These are phyloP conservation scores for Eragrostis nindensis DNA, from an alignment of 176 grass and related monocot genomes.

Conservation along the genomic window DNA sequence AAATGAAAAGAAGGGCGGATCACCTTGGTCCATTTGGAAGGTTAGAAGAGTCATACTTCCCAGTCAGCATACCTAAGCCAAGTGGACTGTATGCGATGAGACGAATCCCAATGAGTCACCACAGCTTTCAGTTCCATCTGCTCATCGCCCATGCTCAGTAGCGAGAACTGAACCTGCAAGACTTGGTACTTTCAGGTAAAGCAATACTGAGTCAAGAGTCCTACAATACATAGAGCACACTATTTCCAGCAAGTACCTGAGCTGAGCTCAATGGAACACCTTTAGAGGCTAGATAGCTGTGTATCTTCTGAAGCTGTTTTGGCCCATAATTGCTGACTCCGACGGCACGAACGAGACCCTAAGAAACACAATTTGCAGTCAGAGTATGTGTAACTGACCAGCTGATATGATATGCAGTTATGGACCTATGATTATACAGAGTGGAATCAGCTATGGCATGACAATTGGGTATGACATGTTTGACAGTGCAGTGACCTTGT, in stretches of 20 bases:
- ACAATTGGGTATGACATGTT: slow-evolving; percentile 24
- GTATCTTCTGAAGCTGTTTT: slow-evolving; percentile 89
- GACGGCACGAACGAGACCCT: slow-evolving; percentile 87
- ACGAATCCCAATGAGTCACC: slow-evolving; percentile 76
- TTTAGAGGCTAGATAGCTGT: slow-evolving; percentile 67
- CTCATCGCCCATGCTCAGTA: slow-evolving; percentile 78
- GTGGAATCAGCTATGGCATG: slow-evolving; percentile 8
- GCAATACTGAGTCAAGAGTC: neutral
- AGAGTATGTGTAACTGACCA: neutral
- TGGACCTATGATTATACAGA: neutral
- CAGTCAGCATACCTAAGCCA: slow-evolving; percentile 82
- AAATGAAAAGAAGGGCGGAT: neutral
- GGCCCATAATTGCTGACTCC: slow-evolving; percentile 97
- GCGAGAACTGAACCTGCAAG: slow-evolving; percentile 85
- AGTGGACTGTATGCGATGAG: slow-evolving; percentile 92
- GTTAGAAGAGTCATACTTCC: slow-evolving; percentile 74
- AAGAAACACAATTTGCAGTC: slow-evolving; percentile 28
- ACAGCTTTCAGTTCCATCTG: slow-evolving; percentile 86
- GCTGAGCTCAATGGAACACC: slow-evolving; percentile 84
- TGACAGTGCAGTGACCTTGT: slow-evolving; percentile 67
- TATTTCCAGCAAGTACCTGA: slow-evolving; percentile 61
- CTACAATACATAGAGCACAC: neutral
- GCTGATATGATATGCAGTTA: neutral
- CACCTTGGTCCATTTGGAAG: slow-evolving; percentile 81
- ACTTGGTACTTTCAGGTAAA: slow-evolving; percentile 12